Evolutionary conservation across 2,329 filamentous ascomycete species (phyloP).

Genomic region (Lecanicillium sp.): DNA sequence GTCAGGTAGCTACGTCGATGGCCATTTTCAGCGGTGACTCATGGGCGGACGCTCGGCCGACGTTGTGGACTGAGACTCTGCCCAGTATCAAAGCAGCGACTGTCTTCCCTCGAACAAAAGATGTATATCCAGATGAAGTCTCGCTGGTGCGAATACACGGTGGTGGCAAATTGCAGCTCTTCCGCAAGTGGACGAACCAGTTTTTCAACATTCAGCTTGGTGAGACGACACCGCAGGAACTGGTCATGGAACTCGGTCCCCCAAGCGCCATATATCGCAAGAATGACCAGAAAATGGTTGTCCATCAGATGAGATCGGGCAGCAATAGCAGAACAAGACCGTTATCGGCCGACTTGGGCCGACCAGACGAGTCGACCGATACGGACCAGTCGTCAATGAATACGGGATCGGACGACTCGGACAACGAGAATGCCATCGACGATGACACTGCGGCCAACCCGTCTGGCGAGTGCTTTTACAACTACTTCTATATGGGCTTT

Average conservation of each 20-base stretch:
- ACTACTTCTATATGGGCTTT: constrained; percentile 94
- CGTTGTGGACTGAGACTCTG: constrained; percentile 67
- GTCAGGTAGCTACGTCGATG: constrained; percentile 73
- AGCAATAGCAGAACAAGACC: constrained; percentile 43
- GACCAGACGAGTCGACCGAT: constrained; percentile 54
- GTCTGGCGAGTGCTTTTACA: constrained; percentile 80
- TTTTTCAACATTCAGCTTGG: constrained; percentile 68
- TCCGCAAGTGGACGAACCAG: constrained; percentile 59
- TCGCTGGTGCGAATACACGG: constrained; percentile 72
- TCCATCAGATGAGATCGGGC: constrained; percentile 58
- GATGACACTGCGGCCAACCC: constrained; percentile 46
- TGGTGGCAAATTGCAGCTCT: constrained; percentile 68
- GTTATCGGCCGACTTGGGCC: constrained; percentile 31
- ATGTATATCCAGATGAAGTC: constrained; percentile 80
- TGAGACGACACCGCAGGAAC: constrained; percentile 83
- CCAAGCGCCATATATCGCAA: constrained; percentile 93
- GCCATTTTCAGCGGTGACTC: constrained; percentile 85
- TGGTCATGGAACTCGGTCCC: constrained; percentile 83
- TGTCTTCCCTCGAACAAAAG: constrained; percentile 61
- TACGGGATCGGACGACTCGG: constrained; percentile 60
- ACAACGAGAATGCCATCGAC: constrained; percentile 48
- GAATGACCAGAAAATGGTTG: constrained; percentile 79
- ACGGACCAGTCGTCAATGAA: constrained; percentile 69
- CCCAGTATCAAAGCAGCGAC: constrained; percentile 66
- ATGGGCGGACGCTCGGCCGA: constrained; percentile 74